Base-by-base conservation (phyloP, 179 eudicot genomes). In the Vitellaria paradoxa region DNA sequence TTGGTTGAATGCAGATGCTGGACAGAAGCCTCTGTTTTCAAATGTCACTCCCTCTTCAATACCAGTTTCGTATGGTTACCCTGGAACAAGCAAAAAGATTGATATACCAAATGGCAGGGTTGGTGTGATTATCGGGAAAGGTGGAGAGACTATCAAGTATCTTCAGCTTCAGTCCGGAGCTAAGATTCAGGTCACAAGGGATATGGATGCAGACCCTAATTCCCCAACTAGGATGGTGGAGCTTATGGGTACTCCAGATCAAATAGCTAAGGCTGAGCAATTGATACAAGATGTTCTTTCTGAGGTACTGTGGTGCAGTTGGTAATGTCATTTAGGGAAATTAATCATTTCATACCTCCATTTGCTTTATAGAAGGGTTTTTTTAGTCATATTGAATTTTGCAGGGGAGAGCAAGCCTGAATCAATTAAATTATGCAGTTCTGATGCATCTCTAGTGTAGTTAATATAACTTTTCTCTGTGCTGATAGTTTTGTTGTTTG, bases 121-220 rank as follows among this genome's bases (percentile, higher is more conserved):
- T 70, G 98, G 98, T 76, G 96, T 94, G 64, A 92, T 94, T 53
- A 94, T 94, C n/a, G 79, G 79, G 37, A 89, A 84, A 87, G 86
- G 84, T 30, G 92, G 92, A 62, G 98, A 94, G 74, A 94, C 98
- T 56, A 94, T 94, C 46, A 92, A 94, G 72, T 87, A 92, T 64
- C 93, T 94, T 78, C 98, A 94, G 79, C 75, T 68, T 64, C 96
- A 92, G 70, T 94, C 98, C 17, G 98, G 98, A 53, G 97, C 98
- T 49, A 92, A 87, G 86, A 94, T 94, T 68, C 98, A 94, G 77
- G 90, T 92, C 64, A 92, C 98, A 20, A 86, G 92, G 78, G 98
- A 94, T 80, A 80, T 86, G 73, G 98, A 94, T 82, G 93, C 96
- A 52, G 94, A 92, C 73, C 98, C 90, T 11, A 80, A 76, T 83